Base-by-base conservation (phyloP, 2,329 filamentous ascomycete genomes). In the Gaeumannomyces sp. region DNA sequence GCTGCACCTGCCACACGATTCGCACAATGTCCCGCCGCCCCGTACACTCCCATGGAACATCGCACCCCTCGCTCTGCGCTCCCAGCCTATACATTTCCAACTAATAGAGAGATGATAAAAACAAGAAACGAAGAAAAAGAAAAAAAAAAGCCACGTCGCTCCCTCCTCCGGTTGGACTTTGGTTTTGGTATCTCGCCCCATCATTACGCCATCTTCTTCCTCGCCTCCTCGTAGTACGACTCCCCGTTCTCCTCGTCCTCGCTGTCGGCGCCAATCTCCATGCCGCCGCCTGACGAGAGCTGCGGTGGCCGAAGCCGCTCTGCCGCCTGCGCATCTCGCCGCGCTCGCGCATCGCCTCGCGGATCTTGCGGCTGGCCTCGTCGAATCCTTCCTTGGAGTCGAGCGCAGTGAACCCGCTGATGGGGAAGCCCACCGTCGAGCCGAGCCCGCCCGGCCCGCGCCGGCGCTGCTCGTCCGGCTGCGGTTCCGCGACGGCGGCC, bases 261-360 rank as follows among this genome's bases (percentile, higher is more conserved):
- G 3, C 69, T 66, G 59, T 67, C 66, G 28, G 61, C 62, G 11
- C 64, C 62, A 60, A 70, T 62, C 27, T 64, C 60, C 31, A 70
- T 68, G 19, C 66, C 66, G 63, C 60, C 11, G 64, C 60, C 65
- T 68, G 35, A 38, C 14, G 35, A 38, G 35, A 16, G 35, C 16
- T 4, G 35, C 35, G 31, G 4, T 11, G 35, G 14, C 16, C 35
- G 35, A 38, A 6, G 63, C 72, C 75, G 68, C 81, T 86, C 79
- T 80, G 84, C 69, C 79, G 76, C 69, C 90, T 81, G 68, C 82
- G 75, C 67, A 83, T 74, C 73, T 88, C 84, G 3, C 89, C 89
- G n/a, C 91, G 79, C 75, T 93, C 89, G 70, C 83, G 81, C 91
- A 98, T 96, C 5, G 92, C 92, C 69, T 88, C 90, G 64, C 91